Evolutionary conservation across 2,329 filamentous ascomycete genomes (phyloP), one percentile per base, ranked within the genome.

Genomic region (Stachybotrys echinatus): DNA sequence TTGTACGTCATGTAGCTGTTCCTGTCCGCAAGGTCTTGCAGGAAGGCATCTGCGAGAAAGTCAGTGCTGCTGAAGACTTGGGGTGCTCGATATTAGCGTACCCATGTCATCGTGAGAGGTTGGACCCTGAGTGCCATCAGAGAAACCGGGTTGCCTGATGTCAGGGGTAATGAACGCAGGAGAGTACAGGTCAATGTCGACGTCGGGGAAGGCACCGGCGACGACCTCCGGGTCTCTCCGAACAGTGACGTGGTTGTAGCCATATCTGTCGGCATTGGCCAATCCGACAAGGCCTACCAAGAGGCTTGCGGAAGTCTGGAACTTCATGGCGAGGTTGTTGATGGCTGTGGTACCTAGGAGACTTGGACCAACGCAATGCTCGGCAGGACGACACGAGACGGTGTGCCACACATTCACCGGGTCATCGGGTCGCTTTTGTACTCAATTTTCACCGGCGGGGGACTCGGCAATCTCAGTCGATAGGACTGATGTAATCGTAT

Each of bases 1-100:
- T 47, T 18, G 44, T 52, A 55, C 3, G 49, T 52, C 55, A 57
- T 57, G 54, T 52, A 55, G 10, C 45, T 40, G 39, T 57, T 55
- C 12, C 48, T 42, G 14, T 42, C 31, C 2, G 52, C 52, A n/a
- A 55, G 18, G 0, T 55, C 49, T 34, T 54, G 47, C 39, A 57
- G 38, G 44, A 52, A 57, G 12, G 18, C 31, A 14, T 53, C 55
- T 57, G 40, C 39, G 12, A 47, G 12, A 20, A 21, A 14, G 27
- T 37, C 48, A 38, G 23, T 22, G 19, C 44, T 8, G 12, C 14
- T n/a, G n/a, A n/a, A n/a, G n/a, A 34, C 10, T 34, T 34, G 27
- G 27, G 10, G 14, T 5, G n/a, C 27, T 34, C 27, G 27, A 34
- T 34, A 34, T 34, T 34, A 34, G 10, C 49, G 39, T 47, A 57